Percentiles rank a stretch among this genome's conserved stretches.
These are phyloP conservation scores for Linnemannia hyalina DNA, from an alignment of 192 early-diverging fungal species.

Conservation along the genomic window DNA sequence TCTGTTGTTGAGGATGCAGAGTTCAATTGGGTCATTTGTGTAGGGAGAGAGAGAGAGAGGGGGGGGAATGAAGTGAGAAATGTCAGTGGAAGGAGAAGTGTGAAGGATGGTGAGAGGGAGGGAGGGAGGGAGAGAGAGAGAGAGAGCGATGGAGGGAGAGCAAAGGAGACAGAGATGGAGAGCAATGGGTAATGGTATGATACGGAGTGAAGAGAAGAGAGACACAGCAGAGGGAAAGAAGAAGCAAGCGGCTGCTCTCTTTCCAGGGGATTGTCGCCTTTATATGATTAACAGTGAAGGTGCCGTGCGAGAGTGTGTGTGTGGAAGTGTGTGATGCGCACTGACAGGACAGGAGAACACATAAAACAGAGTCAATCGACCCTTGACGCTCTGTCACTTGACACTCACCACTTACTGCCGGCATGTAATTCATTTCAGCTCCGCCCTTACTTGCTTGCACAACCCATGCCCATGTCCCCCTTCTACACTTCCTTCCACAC, in stretches of 20 bases:
- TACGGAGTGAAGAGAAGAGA: background rate
- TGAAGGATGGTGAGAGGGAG: background rate
- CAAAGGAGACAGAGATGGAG: background rate
- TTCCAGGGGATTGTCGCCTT: background rate
- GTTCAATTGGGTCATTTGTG: background rate
- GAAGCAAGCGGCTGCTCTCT: conserved; percentile 2
- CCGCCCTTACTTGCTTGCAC: background rate
- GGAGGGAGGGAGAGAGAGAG: background rate
- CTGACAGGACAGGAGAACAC: background rate
- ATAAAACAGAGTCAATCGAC: background rate
- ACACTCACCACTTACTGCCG: background rate
- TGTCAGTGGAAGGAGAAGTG: background rate
- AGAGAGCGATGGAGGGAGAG: background rate
- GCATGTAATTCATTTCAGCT: background rate
- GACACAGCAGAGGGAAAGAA: background rate
- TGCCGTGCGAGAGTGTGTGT: background rate
- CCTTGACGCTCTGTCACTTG: conserved; percentile 1
- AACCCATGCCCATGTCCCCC: no score
- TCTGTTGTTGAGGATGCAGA: background rate
- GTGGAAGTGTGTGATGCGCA: background rate
- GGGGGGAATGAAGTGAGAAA: background rate
- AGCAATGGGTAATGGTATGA: background rate
- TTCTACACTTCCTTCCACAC: no score
- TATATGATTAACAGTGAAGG: background rate
- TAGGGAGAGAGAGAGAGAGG: background rate